Conservation (phyloP, 176 grass and related monocot species). For the Oryza nivara region DNA sequence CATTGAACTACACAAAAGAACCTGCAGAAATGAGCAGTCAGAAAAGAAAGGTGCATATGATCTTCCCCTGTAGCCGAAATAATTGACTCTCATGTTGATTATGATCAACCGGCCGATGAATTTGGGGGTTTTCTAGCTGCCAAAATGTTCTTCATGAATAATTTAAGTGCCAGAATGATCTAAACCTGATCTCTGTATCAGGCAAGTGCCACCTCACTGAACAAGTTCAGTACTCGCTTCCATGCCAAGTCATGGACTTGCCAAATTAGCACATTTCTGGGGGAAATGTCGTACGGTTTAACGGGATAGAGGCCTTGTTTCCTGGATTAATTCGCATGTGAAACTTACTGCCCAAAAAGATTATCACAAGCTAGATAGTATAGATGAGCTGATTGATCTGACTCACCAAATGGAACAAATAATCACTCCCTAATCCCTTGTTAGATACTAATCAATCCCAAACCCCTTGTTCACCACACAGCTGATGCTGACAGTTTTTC, state of each 20-base stretch:
- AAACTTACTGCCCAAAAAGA: not conserved
- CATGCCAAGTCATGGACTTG: not conserved
- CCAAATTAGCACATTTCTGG: not conserved
- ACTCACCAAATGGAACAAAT: not conserved
- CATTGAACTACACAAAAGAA: not conserved
- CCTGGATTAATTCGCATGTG: conserved; percentile 33
- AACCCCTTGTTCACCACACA: not conserved
- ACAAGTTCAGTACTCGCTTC: conserved; percentile 26
- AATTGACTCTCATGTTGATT: conserved; percentile 19
- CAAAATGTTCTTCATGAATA: too few species aligned
- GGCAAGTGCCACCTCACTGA: not conserved
- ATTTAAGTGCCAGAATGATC: not conserved
- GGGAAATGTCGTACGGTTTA: not conserved
- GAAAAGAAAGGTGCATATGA: conserved; percentile 16
- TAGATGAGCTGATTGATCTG: not conserved
- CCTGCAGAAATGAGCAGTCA: not conserved
- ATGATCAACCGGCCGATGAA: not conserved
- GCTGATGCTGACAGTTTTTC: not conserved
- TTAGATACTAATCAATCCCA: not conserved
- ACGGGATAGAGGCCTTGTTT: conserved; percentile 39
- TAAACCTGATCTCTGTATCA: not conserved
- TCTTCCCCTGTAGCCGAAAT: conserved; percentile 34
- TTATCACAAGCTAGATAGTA: not conserved
- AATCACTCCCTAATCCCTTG: not conserved
- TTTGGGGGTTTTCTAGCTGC: too few species aligned